A percentile compares a stretch with the other conserved stretches of the same genome.
Conservation (phyloP, 495 filamentous ascomycete genomes). For the Penicillium turbatum region DNA sequence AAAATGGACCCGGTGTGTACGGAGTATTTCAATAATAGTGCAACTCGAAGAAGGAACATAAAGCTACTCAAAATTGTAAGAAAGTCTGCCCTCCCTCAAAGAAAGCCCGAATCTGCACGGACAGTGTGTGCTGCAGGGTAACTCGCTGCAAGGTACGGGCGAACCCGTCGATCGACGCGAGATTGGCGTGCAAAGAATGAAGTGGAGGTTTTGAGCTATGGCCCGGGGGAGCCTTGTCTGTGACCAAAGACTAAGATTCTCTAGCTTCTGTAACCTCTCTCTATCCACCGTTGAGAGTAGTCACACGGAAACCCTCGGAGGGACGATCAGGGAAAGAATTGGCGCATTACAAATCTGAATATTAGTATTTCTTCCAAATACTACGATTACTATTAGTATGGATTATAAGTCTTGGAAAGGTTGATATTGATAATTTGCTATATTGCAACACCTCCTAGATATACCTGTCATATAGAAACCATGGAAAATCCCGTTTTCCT, state of each 20-base stretch:
- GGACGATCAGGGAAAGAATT: background rate
- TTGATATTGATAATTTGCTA: background rate
- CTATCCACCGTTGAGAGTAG: background rate
- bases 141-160: constrained; percentile 32
- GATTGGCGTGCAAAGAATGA: background rate
- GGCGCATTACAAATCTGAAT: background rate
- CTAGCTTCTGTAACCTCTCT: background rate
- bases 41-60: background rate
- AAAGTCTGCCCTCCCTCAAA: background rate
- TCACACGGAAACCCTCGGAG: background rate
- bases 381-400: too few species aligned
- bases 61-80: background rate
- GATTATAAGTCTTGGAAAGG: too few species aligned
- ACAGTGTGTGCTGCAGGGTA: constrained; percentile 23
- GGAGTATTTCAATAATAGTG: background rate
- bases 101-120: constrained; percentile 18
- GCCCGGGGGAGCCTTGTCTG: background rate
- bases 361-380: background rate
- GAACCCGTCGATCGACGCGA: constrained; percentile 27
- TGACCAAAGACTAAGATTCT: background rate
- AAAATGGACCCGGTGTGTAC: background rate
- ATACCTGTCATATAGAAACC: constrained; percentile 1
- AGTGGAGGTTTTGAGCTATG: background rate
- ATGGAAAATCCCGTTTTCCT: background rate
- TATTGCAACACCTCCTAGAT: background rate